These are phyloP conservation scores for Zygnema cylindricum DNA, from an alignment of 139 green algal species.

Conservation along the genomic window DNA sequence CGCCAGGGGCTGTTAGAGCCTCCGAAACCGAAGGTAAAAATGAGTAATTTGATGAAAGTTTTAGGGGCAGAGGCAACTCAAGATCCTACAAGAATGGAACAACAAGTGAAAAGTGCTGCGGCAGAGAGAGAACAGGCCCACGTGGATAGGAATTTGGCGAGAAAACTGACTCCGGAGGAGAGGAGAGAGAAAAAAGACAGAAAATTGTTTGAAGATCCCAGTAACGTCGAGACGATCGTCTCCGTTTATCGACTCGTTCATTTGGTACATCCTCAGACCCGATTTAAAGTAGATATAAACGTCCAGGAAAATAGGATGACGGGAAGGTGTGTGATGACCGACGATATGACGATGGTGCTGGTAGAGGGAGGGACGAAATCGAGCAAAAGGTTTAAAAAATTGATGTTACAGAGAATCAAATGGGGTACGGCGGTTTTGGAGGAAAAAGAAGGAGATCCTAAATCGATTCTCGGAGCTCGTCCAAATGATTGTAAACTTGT, in stretches of 20 bases:
- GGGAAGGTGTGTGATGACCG: slow-evolving; percentile 64
- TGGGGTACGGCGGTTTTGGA: slow-evolving; percentile 68
- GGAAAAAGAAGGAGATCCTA: slow-evolving; percentile 59
- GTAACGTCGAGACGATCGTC: slow-evolving; percentile 41
- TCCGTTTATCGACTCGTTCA: slow-evolving; percentile 68
- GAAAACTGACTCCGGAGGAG: slow-evolving; percentile 93
- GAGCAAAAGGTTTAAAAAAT: slow-evolving; percentile 83
- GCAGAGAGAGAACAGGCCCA: slow-evolving; percentile 83
- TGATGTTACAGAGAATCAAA: slow-evolving; percentile 95
- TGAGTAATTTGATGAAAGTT: slow-evolving; percentile 95
- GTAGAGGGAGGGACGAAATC: slow-evolving; percentile 53
- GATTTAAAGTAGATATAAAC: slow-evolving; percentile 93
- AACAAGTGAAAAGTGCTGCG: slow-evolving; percentile 86
- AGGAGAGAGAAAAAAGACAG: slow-evolving; percentile 89
- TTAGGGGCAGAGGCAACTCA: slow-evolving; percentile 83
- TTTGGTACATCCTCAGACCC: slow-evolving; percentile 71
- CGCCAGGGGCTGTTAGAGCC: slow-evolving; percentile 91
- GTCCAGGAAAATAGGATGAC: slow-evolving; percentile 87
- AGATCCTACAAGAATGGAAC: slow-evolving; percentile 93
- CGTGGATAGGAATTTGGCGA: slow-evolving; percentile 92
- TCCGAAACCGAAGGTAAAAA: slow-evolving; percentile 93
- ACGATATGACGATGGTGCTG: slow-evolving; percentile 27
- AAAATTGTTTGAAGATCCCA: slow-evolving; percentile 80
- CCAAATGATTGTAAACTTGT: slow-evolving; percentile 63
- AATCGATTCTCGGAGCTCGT: not conserved